Base-by-base conservation (phyloP, 1,284 basidiomycete genomes). In the Baeospora myosura region DNA sequence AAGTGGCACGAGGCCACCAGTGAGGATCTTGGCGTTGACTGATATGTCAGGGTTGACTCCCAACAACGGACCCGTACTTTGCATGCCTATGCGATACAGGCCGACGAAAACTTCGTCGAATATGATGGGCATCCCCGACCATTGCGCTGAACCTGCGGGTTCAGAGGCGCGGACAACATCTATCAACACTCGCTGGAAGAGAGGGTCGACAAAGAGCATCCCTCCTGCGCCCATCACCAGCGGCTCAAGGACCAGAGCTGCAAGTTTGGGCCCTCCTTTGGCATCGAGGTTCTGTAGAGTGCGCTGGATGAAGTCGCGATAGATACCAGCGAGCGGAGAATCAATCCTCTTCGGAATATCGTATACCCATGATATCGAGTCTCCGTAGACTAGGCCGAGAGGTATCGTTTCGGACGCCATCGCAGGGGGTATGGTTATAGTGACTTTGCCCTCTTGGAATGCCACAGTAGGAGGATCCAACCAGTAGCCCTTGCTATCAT, bases 21-120 rank as follows among this genome's bases (percentile, higher is more conserved):
- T 97, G 17, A 98, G 72, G 48, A 94, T 87, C 62, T 98, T 98
- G 29, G 93, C 95, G 52, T 95, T 81, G 35, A 91, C 89, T 0
- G 88, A 79, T 38, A 98, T 88, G 58, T 98, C 92, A 1, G 92
- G 92, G 10, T 69, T 60, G 8, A 75, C 72, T 6, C 85, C 83
- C 1, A 96, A 72, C 10, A 91, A 60, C 2, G 78, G 64, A 1
- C 73, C 71, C 0, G 81, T 72, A 28, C 79, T 82, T 47, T 78
- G 64, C 52, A 85, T 66, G 1, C 93, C 93, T 36, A 96, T 72
- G 22, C 95, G 86, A 57, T 93, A 81, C 7, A 98, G 69, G 0
- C 95, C 95, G 11, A 87, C 81, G 60, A 98, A 98, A 4, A 98
- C 95, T 61, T 98, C 95, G 61, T 98, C 95, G 54, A 89, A 98